Evolutionary conservation across 805 yeast genomes (phyloP).

Genomic region (Candida ascalaphidarum): DNA sequence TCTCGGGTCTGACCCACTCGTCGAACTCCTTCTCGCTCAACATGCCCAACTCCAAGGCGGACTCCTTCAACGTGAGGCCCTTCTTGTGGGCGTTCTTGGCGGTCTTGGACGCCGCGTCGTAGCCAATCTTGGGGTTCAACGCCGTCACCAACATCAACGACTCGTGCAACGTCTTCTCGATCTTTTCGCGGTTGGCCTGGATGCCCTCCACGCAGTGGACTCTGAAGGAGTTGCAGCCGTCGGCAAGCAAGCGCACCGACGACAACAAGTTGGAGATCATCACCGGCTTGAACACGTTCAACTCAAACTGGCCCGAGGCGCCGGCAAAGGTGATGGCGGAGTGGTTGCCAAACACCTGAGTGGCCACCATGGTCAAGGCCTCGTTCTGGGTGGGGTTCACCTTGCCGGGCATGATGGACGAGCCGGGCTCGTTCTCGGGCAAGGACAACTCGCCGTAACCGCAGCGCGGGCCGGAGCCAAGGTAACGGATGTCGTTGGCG

Average conservation of each 20-base stretch:
- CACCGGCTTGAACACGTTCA: slow-evolving; percentile 96
- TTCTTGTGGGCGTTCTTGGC: slow-evolving; percentile 99
- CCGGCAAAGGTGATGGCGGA: slow-evolving; percentile 94
- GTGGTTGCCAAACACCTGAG: slow-evolving; percentile 97
- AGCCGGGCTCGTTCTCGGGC: slow-evolving; percentile 99
- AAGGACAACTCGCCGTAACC: slow-evolving; percentile 94
- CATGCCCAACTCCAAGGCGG: slow-evolving; percentile 86
- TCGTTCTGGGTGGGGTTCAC: slow-evolving; percentile 99
- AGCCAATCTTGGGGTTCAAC: slow-evolving; percentile 96
- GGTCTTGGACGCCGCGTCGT: slow-evolving; percentile 93
- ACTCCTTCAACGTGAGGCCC: slow-evolving; percentile 90
- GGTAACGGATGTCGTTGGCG: slow-evolving; percentile 95
- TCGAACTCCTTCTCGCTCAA: slow-evolving; percentile 82
- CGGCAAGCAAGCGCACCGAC: slow-evolving; percentile 83
- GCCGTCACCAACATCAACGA: slow-evolving; percentile 98
- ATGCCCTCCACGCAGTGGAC: slow-evolving; percentile 93
- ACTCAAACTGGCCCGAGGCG: slow-evolving; percentile 97
- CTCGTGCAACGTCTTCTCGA: slow-evolving; percentile 81
- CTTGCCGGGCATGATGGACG: slow-evolving; percentile 99
- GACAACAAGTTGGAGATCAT: slow-evolving; percentile 84
- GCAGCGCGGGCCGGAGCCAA: slow-evolving; percentile 99
- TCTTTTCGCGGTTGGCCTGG: slow-evolving; percentile 78
- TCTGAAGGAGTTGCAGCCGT: slow-evolving; percentile 86
- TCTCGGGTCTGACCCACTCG: slow-evolving; percentile 95
- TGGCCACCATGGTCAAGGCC: slow-evolving; percentile 96